phyloP scores from a whole-genome alignment of 371 early-diverging fungal genomes.

The Dichotomocladium elegans region DNA sequence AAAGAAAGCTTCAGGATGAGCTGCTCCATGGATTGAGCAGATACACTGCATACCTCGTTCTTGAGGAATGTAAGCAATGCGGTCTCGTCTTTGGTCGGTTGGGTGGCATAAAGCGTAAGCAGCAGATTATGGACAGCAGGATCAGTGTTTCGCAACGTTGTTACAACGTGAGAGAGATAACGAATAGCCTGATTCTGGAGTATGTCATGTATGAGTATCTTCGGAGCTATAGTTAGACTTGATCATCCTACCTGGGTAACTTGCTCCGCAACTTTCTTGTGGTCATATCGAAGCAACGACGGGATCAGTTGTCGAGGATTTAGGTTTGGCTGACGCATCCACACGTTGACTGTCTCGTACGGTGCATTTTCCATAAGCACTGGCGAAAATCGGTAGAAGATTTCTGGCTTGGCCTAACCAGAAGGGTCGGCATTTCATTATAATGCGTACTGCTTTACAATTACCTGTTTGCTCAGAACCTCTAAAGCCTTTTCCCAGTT shows the following conservation, averaged over 20 bases:
- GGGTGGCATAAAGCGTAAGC: constrained; percentile 77
- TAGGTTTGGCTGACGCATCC: constrained; percentile 80
- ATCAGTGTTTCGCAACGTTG: constrained; percentile 74
- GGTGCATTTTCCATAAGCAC: constrained; percentile 80
- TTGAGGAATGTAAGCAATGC: constrained; percentile 66
- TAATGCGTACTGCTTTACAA: background rate
- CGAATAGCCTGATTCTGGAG: constrained; percentile 81
- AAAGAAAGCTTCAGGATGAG: background rate
- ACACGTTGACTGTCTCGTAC: constrained; percentile 72
- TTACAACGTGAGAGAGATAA: constrained; percentile 81
- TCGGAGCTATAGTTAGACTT: background rate
- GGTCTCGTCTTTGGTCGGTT: constrained; percentile 60
- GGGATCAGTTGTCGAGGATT: constrained; percentile 86
- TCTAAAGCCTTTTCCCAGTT: constrained; percentile 73
- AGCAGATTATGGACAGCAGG: constrained; percentile 89
- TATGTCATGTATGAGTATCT: background rate
- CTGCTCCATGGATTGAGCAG: background rate
- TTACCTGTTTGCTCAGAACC: constrained; percentile 70
- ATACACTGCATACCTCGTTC: constrained; percentile 50
- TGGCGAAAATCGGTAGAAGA: constrained; percentile 85
- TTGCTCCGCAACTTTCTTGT: constrained; percentile 23
- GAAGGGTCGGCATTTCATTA: background rate
- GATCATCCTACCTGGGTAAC: constrained; percentile 11
- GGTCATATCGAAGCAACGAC: constrained; percentile 77
- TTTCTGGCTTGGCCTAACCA: constrained; percentile 58